Conservation (phyloP, 306 rosid species). For the Cicer arietinum region DNA sequence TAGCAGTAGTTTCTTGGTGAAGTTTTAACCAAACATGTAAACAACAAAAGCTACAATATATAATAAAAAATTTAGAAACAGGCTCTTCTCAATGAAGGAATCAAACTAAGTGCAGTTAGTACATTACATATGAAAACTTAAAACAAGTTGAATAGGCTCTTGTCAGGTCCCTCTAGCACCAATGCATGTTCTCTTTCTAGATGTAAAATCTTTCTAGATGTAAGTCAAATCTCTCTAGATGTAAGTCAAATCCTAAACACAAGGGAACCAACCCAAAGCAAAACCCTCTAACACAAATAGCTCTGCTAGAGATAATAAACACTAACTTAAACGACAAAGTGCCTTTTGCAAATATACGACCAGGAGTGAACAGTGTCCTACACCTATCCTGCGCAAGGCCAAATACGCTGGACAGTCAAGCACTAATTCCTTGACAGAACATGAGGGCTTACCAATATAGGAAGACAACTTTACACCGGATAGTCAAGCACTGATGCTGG, state of each 20-base stretch:
- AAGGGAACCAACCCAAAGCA: neutral
- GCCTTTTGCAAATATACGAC: neutral
- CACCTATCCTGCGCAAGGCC: neutral
- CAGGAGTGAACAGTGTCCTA: neutral
- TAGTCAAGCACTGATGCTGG: too few species aligned
- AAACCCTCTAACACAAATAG: neutral
- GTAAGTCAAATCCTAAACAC: neutral
- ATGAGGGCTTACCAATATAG: neutral
- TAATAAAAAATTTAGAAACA: constrained; percentile 19
- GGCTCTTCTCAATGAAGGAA: neutral
- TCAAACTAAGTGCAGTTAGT: neutral
- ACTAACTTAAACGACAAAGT: neutral
- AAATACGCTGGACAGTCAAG: neutral
- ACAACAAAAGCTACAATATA: neutral
- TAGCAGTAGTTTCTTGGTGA: constrained; percentile 17
- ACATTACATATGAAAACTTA: neutral
- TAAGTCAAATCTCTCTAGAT: neutral
- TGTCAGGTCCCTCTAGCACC: neutral
- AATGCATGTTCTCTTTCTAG: neutral
- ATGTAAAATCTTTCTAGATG: neutral
- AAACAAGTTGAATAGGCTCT: constrained; percentile 18
- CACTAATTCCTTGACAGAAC: neutral
- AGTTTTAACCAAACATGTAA: constrained; percentile 8
- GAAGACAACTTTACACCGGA: neutral
- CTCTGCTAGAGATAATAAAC: neutral